Evolutionary conservation across 371 early-diverging fungal genomes (phyloP), one percentile per base, ranked within the genome.

Genomic region (Mortierella sp.): DNA sequence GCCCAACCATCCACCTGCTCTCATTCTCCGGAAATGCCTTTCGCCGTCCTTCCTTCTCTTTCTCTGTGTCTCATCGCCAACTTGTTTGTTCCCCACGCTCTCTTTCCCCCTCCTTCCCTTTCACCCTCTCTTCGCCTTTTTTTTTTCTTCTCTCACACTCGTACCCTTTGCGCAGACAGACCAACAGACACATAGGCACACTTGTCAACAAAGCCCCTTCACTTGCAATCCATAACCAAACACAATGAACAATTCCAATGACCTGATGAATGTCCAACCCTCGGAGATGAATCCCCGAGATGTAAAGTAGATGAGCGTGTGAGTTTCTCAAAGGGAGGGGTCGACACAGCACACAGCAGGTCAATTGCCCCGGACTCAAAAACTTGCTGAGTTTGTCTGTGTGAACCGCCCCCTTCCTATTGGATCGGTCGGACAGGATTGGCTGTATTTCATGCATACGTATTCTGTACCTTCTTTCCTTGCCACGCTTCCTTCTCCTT

Each of bases 311-410:
- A 60, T 60, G 60, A 32, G 60, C 60, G 60, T 60, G 60, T 60
- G 60, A 60, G 60, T 60, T 32, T 60, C 16, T 6, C 27, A 32
- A 16, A 60, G 32, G 32, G 60, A 21, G 27, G 27, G 27, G 27
- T n/a, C n/a, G 27, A 60, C 60, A 60, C 60, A 60, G 60, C 60
- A 56, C 27, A 41, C 41, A 41, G 41, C n/a, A 8, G 0, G 8
- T 8, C 60, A 60, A 60, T 60, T 60, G 60, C 60, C 60, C 60
- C 60, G 60, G 60, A 60, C 60, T 27, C 60, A 60, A 32, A 51
- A 18, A 51, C 16, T 16, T 32, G 60, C 60, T 60, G 60, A 60
- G 60, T 60, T 60, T 60, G 29, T 32, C 35, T 32, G 48, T 46
- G 11, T 46, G 11, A 16, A 11, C 12, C 16, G 1, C 55, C 27